phyloP scores from a whole-genome alignment of 805 yeast genomes.

The Yamadazyma insecticola region DNA sequence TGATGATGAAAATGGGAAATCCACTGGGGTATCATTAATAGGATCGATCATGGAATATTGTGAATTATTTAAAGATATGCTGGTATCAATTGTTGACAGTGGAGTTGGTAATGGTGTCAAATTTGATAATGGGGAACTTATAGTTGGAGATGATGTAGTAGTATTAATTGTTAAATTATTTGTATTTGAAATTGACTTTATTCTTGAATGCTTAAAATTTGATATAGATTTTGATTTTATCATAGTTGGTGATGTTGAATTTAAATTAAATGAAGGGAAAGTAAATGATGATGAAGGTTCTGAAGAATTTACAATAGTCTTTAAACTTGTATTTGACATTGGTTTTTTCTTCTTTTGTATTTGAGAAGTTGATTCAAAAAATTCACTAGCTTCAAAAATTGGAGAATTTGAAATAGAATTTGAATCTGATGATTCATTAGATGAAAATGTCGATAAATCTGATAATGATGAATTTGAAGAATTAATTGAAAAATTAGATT shows the following conservation, averaged over 20 bases:
- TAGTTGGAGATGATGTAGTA: constrained; percentile 19
- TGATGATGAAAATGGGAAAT: constrained; percentile 24
- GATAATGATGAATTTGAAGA: constrained; percentile 18
- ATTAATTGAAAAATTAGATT: constrained; percentile 12
- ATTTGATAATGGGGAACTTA: constrained; percentile 33
- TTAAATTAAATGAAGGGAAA: constrained; percentile 2
- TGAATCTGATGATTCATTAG: constrained; percentile 11
- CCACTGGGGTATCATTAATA: constrained; percentile 37
- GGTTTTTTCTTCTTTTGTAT: too few species aligned
- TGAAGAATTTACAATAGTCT: neutral
- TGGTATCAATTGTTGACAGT: constrained; percentile 16
- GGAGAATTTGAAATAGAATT: constrained; percentile 24
- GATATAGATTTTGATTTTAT: constrained; percentile 1
- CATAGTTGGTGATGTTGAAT: neutral
- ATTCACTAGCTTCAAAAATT: constrained; percentile 12
- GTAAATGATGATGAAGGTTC: too few species aligned
- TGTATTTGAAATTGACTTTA: constrained; percentile 1
- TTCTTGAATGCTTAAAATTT: constrained; percentile 4
- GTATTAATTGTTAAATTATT: constrained; percentile 1
- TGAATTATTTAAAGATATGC: too few species aligned
- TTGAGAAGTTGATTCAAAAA: constrained; percentile 6
- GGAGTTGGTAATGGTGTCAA: constrained; percentile 25
- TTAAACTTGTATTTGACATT: constrained; percentile 1
- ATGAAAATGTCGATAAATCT: constrained; percentile 12
- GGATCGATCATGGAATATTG: constrained; percentile 22